Evolutionary conservation across 192 early-diverging fungal species (phyloP).

Genomic region (Backusella parvicylindrica): DNA sequence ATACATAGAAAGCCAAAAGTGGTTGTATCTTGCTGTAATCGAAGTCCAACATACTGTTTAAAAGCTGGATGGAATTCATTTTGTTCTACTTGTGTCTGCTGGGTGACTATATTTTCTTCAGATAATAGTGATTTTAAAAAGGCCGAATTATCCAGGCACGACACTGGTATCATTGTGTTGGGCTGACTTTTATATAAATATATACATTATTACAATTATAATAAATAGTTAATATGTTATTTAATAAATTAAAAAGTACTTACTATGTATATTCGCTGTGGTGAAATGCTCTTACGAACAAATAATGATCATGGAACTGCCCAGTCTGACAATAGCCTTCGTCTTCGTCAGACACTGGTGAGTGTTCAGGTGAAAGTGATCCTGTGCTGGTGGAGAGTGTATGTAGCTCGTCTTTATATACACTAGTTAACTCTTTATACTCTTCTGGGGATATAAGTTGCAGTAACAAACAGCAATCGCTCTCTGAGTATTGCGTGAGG

Average conservation of each 20-base stretch:
- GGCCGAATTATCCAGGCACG: not conserved
- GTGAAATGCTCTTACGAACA: constrained; percentile 2
- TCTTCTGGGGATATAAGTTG: constrained; percentile 6
- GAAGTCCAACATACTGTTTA: constrained; percentile 35
- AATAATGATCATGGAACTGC: not conserved
- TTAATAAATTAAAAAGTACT: not conserved
- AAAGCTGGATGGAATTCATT: not conserved
- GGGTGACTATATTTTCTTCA: not conserved
- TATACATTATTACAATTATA: not conserved
- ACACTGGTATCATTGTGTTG: constrained; percentile 4
- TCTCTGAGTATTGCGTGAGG: not conserved
- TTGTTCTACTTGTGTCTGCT: not conserved
- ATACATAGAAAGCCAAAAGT: not conserved
- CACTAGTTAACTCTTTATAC: not conserved
- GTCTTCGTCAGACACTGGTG: not conserved
- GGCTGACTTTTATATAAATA: not conserved
- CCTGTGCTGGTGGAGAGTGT: not conserved
- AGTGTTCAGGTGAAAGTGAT: not conserved
- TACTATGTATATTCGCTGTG: not conserved
- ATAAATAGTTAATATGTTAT: not conserved
- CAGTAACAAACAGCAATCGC: not conserved
- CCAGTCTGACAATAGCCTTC: not conserved
- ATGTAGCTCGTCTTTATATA: not conserved
- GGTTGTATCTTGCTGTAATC: constrained; percentile 15
- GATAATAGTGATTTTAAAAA: constrained; percentile 1